Evolutionary conservation across 768 basidiomycete species (phyloP).

Genomic region (Cystofilobasidium capitatum): DNA sequence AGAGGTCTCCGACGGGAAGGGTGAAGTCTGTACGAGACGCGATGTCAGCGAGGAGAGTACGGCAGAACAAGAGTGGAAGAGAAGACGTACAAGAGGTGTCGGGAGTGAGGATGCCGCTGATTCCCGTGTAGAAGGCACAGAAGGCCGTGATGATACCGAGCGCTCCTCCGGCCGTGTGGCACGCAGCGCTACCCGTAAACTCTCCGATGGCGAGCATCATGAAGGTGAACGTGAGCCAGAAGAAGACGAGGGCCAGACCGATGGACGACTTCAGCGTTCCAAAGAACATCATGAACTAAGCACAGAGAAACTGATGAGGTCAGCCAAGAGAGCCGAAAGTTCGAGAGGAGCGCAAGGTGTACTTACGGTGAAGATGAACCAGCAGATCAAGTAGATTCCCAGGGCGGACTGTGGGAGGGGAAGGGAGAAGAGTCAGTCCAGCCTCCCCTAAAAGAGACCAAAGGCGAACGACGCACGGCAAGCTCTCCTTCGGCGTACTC

Average conservation of each 20-base stretch:
- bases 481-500: constrained; percentile 21
- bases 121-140: constrained; percentile 25
- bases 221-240: constrained; percentile 24
- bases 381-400: not conserved
- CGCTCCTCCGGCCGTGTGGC: constrained; percentile 26
- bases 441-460: not conserved
- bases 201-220: constrained; percentile 20
- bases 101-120: constrained; percentile 15
- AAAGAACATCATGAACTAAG: not conserved
- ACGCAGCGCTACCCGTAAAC: not conserved
- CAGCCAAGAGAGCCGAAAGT: not conserved
- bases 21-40: too few relatives aligned
- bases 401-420: too few relatives aligned
- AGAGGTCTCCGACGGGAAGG: too few relatives aligned
- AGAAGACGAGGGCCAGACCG: constrained; percentile 24
- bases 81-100: not conserved
- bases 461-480: constrained; percentile 8
- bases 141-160: constrained; percentile 15
- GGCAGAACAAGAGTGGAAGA: not conserved
- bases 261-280: constrained; percentile 17
- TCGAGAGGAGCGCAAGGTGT: too few relatives aligned
- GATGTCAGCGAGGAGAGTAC: too few relatives aligned
- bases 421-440: not conserved
- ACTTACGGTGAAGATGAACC: constrained; percentile 23
- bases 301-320: not conserved